These are phyloP conservation scores for Penicillium rolfsii DNA, from an alignment of 2,329 filamentous ascomycete genomes.

Conservation along the genomic window DNA sequence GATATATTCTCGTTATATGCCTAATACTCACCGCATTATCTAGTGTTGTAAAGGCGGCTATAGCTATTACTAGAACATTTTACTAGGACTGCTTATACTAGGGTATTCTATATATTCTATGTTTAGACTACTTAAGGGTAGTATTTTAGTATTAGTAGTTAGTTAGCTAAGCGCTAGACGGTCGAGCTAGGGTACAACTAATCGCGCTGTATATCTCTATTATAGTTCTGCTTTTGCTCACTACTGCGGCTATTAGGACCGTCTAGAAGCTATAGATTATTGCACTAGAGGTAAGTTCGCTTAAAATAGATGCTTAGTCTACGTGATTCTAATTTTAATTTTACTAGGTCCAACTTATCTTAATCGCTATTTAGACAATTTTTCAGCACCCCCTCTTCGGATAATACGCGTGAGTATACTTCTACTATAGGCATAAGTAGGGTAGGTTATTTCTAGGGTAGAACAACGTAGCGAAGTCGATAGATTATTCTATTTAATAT, in stretches of 20 bases:
- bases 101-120: neutral
- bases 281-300: slow-evolving; percentile 5
- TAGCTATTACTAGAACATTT: slow-evolving; percentile 1
- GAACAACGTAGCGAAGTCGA: slow-evolving; percentile 2
- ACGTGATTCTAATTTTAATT: slow-evolving; percentile 3
- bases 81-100: slow-evolving; percentile 3
- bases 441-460: slow-evolving; percentile 1
- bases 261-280: slow-evolving; percentile 1
- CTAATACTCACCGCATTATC: neutral
- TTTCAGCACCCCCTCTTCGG: slow-evolving; percentile 3
- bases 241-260: neutral
- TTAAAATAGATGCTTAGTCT: slow-evolving; percentile 2
- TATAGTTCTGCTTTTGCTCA: slow-evolving; percentile 1
- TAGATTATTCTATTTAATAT: slow-evolving; percentile 1
- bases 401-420: slow-evolving; percentile 2
- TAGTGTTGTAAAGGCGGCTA: neutral
- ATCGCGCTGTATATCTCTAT: slow-evolving; percentile 3
- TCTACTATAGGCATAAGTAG: slow-evolving; percentile 1
- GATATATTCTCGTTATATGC: neutral
- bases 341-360: neutral
- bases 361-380: slow-evolving; percentile 3
- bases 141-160: neutral
- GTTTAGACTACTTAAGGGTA: neutral
- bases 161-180: slow-evolving; percentile 1
- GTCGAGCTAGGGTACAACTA: neutral